These are phyloP conservation scores for Phytophthora sansomeana DNA, from an alignment of 352 stramenopile genomes.

Conservation along the genomic window DNA sequence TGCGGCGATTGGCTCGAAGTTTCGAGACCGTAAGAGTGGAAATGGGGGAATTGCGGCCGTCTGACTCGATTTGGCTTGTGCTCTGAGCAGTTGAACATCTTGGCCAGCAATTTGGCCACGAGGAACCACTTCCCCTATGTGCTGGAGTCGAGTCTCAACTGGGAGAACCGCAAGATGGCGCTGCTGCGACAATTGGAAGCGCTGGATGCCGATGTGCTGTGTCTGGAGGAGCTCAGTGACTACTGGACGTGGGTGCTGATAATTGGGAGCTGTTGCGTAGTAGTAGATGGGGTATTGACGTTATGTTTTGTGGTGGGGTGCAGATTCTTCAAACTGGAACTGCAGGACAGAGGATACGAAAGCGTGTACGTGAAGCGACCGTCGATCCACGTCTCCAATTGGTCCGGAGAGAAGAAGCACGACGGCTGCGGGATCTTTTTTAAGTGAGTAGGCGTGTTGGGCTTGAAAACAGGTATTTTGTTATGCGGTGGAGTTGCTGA, in stretches of 20 bases:
- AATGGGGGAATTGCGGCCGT: background rate
- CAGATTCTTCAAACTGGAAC: constrained; percentile 85
- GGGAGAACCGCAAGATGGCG: constrained; percentile 83
- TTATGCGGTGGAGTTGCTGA: constrained; percentile 6
- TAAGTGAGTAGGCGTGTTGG: constrained; percentile 51
- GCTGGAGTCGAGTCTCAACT: constrained; percentile 82
- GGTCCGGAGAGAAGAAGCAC: constrained; percentile 89
- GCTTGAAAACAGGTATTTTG: background rate
- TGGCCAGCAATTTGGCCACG: constrained; percentile 87
- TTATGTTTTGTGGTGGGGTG: constrained; percentile 1
- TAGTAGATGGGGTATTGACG: constrained; percentile 2
- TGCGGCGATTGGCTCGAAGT: constrained; percentile 11
- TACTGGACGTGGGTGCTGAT: constrained; percentile 83
- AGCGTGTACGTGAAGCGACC: constrained; percentile 88
- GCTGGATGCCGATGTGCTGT: constrained; percentile 84
- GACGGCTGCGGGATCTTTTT: constrained; percentile 91
- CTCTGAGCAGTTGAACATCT: constrained; percentile 73
- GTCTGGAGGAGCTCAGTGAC: constrained; percentile 88
- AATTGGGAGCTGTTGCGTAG: constrained; percentile 5
- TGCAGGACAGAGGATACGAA: constrained; percentile 81
- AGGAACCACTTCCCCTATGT: constrained; percentile 90
- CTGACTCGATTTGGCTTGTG: constrained; percentile 9
- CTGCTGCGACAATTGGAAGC: constrained; percentile 77
- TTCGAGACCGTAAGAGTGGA: background rate
- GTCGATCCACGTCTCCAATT: constrained; percentile 87